These are phyloP conservation scores for Geoglossum cookeanum DNA, from an alignment of 2,329 filamentous ascomycete genomes.

Conservation along the genomic window DNA sequence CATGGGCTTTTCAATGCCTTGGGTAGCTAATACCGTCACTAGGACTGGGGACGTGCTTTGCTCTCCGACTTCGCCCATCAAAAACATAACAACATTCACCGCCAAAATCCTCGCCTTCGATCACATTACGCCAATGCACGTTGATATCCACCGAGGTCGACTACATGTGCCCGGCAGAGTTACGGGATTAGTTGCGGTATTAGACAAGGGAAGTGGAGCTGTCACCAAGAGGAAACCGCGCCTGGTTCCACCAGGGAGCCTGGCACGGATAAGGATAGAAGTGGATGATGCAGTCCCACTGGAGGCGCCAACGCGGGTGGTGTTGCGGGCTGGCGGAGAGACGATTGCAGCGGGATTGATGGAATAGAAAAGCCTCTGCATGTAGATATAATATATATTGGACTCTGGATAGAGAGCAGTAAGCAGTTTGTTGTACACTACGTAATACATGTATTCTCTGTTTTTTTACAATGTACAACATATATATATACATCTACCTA, in stretches of 20 bases:
- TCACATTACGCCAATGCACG: conserved; percentile 67
- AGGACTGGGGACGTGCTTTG: conserved; percentile 77
- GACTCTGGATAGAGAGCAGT: no score
- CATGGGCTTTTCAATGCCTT: neutral
- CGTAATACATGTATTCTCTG: no score
- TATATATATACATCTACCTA: no score
- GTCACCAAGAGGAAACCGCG: conserved; percentile 66
- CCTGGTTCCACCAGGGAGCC: conserved; percentile 58
- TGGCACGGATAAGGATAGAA: conserved; percentile 61
- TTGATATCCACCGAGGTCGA: conserved; percentile 76
- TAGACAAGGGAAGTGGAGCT: conserved; percentile 66
- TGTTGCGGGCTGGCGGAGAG: conserved; percentile 59
- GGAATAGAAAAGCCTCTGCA: conserved; percentile 30
- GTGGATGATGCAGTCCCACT: conserved; percentile 57
- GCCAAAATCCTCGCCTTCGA: conserved; percentile 81
- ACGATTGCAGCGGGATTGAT: conserved; percentile 78
- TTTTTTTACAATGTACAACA: no score
- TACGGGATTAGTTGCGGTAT: conserved; percentile 45
- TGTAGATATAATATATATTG: no score
- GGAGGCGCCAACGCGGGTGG: conserved; percentile 61
- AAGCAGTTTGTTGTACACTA: no score
- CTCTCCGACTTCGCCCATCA: conserved; percentile 44
- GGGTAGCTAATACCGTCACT: neutral
- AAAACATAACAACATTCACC: conserved; percentile 53
- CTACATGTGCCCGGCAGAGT: conserved; percentile 64